phyloP scores from a whole-genome alignment of 148 eudicot species.

The Spergularia marina region DNA sequence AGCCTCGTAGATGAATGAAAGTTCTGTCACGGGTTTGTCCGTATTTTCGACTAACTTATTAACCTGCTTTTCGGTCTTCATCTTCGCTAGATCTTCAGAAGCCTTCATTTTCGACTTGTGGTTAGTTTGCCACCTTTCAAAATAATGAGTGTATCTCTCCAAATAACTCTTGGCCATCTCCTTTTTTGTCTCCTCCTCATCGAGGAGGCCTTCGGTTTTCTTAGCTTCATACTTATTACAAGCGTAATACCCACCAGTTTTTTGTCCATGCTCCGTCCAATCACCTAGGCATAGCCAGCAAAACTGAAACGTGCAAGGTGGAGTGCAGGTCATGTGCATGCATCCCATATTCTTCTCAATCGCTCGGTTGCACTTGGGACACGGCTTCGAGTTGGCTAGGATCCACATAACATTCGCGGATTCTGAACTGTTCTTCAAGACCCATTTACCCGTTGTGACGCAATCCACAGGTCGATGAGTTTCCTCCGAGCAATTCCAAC shows the following conservation, averaged over 20 bases:
- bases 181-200: conserved; percentile 32
- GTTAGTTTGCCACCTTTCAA: conserved; percentile 33
- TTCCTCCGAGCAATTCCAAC: conserved; percentile 72
- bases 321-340: conserved; percentile 68
- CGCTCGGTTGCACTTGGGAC: conserved; percentile 66
- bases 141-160: conserved; percentile 43
- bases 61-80: conserved; percentile 40
- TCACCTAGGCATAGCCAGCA: conserved; percentile 70
- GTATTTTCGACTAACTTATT: conserved; percentile 43
- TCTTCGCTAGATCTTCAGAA: conserved; percentile 40
- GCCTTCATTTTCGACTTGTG: conserved; percentile 70
- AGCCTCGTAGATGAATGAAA: conserved; percentile 59
- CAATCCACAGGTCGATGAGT: conserved; percentile 68
- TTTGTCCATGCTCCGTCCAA: conserved; percentile 47
- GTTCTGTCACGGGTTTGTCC: conserved; percentile 56
- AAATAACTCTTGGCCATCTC: conserved; percentile 38
- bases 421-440: conserved; percentile 55
- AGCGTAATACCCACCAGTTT: conserved; percentile 52
- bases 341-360: conserved; percentile 76
- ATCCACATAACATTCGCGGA: conserved; percentile 36
- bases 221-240: conserved; percentile 47
- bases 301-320: conserved; percentile 62
- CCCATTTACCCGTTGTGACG: conserved; percentile 54
- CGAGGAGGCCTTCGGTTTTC: conserved; percentile 37
- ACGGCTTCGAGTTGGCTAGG: conserved; percentile 63